phyloP scores from a whole-genome alignment of 1,284 basidiomycete species.

The Cutaneotrichosporon daszewskae region DNA sequence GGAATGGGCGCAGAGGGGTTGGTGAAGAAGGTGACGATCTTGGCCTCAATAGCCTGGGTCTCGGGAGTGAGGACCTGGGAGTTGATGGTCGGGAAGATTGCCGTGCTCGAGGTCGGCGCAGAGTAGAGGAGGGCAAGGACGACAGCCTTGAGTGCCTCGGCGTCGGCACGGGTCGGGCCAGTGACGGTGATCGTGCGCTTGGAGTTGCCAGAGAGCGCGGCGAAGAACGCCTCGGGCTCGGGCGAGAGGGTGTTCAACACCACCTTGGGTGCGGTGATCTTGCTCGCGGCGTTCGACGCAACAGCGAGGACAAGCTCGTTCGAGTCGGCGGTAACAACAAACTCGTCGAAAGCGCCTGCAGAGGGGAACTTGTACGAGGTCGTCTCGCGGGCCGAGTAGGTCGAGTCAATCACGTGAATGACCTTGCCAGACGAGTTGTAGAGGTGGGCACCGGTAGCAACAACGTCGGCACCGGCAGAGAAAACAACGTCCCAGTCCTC shows the following conservation, averaged over 20 bases:
- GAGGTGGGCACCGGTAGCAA: slow-evolving; percentile 57
- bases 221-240: slow-evolving; percentile 27
- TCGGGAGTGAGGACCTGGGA: slow-evolving; percentile 30
- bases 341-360: slow-evolving; percentile 22
- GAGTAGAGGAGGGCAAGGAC: slow-evolving; percentile 51
- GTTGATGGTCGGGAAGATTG: slow-evolving; percentile 40
- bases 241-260: slow-evolving; percentile 39
- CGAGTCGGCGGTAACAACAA: slow-evolving; percentile 25
- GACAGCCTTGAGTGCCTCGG: slow-evolving; percentile 41
- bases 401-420: slow-evolving; percentile 46
- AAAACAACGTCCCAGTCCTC: slow-evolving; percentile 68
- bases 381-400: slow-evolving; percentile 39
- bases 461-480: slow-evolving; percentile 71
- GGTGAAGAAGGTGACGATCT: slow-evolving; percentile 49
- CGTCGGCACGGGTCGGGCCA: slow-evolving; percentile 34
- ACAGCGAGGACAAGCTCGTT: slow-evolving; percentile 33
- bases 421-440: slow-evolving; percentile 33
- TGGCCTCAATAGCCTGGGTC: slow-evolving; percentile 22
- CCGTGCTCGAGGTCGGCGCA: slow-evolving; percentile 35
- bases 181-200: slow-evolving; percentile 36
- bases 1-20: slow-evolving; percentile 41
- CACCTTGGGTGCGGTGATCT: slow-evolving; percentile 28
- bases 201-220: slow-evolving; percentile 25
- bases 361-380: slow-evolving; percentile 39
- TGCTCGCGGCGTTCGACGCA: slow-evolving; percentile 29